Evolutionary conservation across 2,329 filamentous ascomycete genomes (phyloP).

Genomic region (Penicillium glabrum): DNA sequence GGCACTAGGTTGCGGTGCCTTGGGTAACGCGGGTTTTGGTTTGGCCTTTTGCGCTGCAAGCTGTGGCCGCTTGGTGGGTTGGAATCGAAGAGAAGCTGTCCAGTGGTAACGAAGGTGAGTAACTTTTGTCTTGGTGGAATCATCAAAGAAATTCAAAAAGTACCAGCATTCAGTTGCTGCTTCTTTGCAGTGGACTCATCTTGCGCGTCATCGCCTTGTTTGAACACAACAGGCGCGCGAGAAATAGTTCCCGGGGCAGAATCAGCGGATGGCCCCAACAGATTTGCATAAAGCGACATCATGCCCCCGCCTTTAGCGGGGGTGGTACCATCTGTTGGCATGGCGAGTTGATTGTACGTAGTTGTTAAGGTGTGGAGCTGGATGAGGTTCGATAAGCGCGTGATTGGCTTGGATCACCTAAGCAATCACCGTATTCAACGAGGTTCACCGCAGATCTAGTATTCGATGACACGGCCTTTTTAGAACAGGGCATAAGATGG

Average conservation of each 20-base stretch:
- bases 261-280: slow-evolving; percentile 60
- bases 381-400: neutral
- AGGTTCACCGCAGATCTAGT: neutral
- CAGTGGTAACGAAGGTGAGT: slow-evolving; percentile 13
- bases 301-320: slow-evolving; percentile 44
- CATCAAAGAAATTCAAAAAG: slow-evolving; percentile 39
- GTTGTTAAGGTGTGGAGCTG: neutral
- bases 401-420: neutral
- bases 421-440: neutral
- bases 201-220: slow-evolving; percentile 53
- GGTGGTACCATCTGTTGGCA: slow-evolving; percentile 30
- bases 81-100: slow-evolving; percentile 72
- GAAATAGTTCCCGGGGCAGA: slow-evolving; percentile 66
- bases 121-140: slow-evolving; percentile 6
- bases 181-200: slow-evolving; percentile 62
- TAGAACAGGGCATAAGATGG: neutral
- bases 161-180: slow-evolving; percentile 64
- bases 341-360: slow-evolving; percentile 10
- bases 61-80: slow-evolving; percentile 79
- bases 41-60: slow-evolving; percentile 61
- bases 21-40: slow-evolving; percentile 61
- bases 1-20: slow-evolving; percentile 34
- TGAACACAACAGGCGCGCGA: slow-evolving; percentile 72
- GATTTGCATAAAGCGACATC: slow-evolving; percentile 80
- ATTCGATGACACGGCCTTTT: neutral